Evolutionary conservation across 2,329 filamentous ascomycete species (phyloP).

Genomic region (Stemphylium lycopersici): DNA sequence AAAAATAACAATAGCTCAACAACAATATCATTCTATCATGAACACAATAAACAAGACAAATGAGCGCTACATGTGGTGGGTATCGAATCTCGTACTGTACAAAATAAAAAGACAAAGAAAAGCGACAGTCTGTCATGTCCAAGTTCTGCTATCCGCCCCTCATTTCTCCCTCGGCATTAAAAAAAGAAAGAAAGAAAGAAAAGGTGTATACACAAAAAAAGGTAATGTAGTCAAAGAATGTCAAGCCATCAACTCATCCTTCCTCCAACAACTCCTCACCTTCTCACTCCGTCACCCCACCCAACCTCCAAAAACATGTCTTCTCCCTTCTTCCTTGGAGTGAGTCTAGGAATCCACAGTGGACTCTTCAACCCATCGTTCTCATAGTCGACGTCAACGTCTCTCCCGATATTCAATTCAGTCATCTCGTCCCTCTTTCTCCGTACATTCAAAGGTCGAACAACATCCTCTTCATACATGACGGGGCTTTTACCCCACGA

Average conservation of each 20-base stretch:
- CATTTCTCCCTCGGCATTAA: constrained; percentile 1
- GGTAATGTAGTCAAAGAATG: constrained; percentile 7
- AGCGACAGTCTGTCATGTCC: constrained; percentile 6
- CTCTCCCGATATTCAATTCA: constrained; percentile 25
- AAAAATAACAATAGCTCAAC: too few species aligned
- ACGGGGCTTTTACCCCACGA: constrained; percentile 35
- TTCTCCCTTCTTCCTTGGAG: constrained; percentile 69
- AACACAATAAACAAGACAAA: too few species aligned
- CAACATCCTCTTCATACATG: constrained; percentile 31
- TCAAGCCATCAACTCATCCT: not conserved
- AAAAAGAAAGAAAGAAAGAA: not conserved
- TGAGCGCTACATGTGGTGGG: too few species aligned
- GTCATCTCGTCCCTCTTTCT: constrained; percentile 22
- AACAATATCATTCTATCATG: too few species aligned
- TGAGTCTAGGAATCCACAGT: constrained; percentile 68
- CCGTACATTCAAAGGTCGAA: constrained; percentile 38
- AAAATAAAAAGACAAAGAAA: not conserved
- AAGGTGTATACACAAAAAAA: constrained; percentile 16
- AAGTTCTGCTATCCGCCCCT: not conserved
- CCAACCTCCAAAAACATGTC: constrained; percentile 62
- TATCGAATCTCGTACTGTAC: too few species aligned
- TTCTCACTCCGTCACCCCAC: constrained; percentile 22
- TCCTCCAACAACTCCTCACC: not conserved
- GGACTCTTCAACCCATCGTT: constrained; percentile 50
- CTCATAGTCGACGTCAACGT: constrained; percentile 23